phyloP scores from a whole-genome alignment of 169 alveolate species.

The Cryptosporidium sp. region DNA sequence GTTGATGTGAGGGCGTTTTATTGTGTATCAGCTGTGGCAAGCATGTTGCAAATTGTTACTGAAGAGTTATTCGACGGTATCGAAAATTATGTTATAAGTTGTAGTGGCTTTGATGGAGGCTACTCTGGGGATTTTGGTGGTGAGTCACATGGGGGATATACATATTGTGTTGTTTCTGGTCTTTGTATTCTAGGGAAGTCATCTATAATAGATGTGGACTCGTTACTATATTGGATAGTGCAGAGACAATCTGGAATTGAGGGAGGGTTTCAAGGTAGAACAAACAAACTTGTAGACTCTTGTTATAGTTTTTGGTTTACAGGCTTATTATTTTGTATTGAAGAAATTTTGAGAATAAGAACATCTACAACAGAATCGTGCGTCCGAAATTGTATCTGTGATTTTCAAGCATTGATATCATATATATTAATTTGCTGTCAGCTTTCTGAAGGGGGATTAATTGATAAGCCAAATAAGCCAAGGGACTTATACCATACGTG shows the following conservation, averaged over 20 bases:
- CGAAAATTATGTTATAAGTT: constrained; percentile 88
- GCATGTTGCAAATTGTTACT: constrained; percentile 88
- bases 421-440: constrained; percentile 79
- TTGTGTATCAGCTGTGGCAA: constrained; percentile 93
- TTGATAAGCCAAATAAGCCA: constrained; percentile 95
- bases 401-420: constrained; percentile 74
- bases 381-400: constrained; percentile 63
- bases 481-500: constrained; percentile 96
- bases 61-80: constrained; percentile 88
- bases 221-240: constrained; percentile 88
- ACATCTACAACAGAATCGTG: constrained; percentile 78
- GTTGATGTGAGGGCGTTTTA: constrained; percentile 94
- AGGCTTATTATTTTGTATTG: constrained; percentile 87
- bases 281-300: constrained; percentile 96
- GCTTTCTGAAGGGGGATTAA: constrained; percentile 88
- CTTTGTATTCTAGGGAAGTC: constrained; percentile 86
- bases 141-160: constrained; percentile 98
- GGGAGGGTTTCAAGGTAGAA: constrained; percentile 97
- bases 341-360: constrained; percentile 80
- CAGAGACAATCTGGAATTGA: constrained; percentile 90
- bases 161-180: constrained; percentile 96
- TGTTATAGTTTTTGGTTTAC: constrained; percentile 98
- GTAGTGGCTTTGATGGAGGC: constrained; percentile 98
- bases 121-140: constrained; percentile 92
- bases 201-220: constrained; percentile 87